Conservation (phyloP, 148 eudicot species). For the Simmondsia chinensis region DNA sequence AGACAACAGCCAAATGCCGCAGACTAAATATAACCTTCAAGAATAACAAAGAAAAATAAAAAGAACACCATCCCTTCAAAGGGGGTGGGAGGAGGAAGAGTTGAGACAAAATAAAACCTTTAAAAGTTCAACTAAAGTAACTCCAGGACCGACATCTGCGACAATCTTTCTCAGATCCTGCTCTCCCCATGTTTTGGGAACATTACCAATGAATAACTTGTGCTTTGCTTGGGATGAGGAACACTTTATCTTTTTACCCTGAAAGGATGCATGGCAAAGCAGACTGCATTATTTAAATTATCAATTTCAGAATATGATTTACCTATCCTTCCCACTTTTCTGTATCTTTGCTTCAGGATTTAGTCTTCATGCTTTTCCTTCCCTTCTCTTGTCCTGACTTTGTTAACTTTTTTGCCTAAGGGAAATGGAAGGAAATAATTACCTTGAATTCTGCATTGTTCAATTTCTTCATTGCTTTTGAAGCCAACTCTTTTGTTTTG, state of each 20-base stretch:
- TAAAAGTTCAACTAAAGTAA: constrained; percentile 53
- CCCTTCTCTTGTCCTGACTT: no score
- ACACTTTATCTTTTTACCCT: constrained; percentile 82
- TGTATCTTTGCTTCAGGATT: no score
- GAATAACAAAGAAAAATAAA: neutral
- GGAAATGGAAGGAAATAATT: neutral
- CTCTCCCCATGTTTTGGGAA: constrained; percentile 78
- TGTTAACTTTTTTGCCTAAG: no score
- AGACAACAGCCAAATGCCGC: no score
- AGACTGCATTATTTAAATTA: neutral
- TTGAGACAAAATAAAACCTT: constrained; percentile 50
- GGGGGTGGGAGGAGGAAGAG: neutral
- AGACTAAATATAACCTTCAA: neutral
- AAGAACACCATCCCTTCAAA: neutral
- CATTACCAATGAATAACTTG: constrained; percentile 78
- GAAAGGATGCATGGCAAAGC: constrained; percentile 14
- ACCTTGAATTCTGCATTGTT: constrained; percentile 69
- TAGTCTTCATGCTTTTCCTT: no score
- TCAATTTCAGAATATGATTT: no score
- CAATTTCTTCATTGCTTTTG: constrained; percentile 82
- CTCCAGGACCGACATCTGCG: constrained; percentile 74
- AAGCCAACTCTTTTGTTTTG: constrained; percentile 72
- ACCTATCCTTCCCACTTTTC: no score
- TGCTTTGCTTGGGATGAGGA: constrained; percentile 92
- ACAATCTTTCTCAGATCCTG: constrained; percentile 61